Evolutionary conservation across 495 filamentous ascomycete species (phyloP).

Genomic region (Filosporella fistucella): DNA sequence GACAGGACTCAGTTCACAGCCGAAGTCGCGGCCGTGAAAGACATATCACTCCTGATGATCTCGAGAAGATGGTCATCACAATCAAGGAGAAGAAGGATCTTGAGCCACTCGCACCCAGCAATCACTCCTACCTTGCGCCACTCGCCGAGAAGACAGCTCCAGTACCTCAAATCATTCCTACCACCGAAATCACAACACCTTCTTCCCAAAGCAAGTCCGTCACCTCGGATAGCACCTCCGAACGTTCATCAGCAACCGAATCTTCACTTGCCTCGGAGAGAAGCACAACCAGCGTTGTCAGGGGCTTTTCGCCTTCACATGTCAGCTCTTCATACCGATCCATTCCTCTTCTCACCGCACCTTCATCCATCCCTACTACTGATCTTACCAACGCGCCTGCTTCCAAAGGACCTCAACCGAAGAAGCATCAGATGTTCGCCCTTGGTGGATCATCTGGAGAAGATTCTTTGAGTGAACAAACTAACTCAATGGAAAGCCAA

Average conservation of each 20-base stretch:
- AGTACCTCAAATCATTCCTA: not conserved
- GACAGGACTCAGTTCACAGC: constrained; percentile 50
- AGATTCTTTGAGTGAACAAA: constrained; percentile 36
- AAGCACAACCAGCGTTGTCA: constrained; percentile 70
- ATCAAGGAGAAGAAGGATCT: constrained; percentile 80
- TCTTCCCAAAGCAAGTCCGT: constrained; percentile 3
- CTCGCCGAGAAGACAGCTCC: constrained; percentile 1
- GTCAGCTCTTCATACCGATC: constrained; percentile 71
- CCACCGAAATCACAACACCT: constrained; percentile 7
- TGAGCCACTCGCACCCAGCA: constrained; percentile 21
- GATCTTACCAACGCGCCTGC: constrained; percentile 14
- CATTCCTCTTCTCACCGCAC: constrained; percentile 35
- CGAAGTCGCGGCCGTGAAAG: constrained; percentile 73
- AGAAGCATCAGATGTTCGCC: constrained; percentile 48
- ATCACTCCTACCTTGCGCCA: constrained; percentile 18
- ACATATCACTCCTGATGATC: constrained; percentile 81
- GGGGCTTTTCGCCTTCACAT: constrained; percentile 80
- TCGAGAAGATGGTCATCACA: constrained; percentile 87
- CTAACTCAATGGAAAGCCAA: constrained; percentile 36
- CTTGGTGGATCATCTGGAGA: constrained; percentile 49
- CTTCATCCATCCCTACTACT: constrained; percentile 37
- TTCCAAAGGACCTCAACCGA: constrained; percentile 42
- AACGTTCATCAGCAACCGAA: constrained; percentile 5
- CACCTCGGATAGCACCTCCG: constrained; percentile 10
- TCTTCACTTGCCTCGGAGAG: constrained; percentile 29